A percentile compares a stretch with the other conserved stretches of the same genome.
These are phyloP conservation scores for Pyrenophora tritici-repentis DNA, from an alignment of 2,329 filamentous ascomycete species.

Conservation along the genomic window DNA sequence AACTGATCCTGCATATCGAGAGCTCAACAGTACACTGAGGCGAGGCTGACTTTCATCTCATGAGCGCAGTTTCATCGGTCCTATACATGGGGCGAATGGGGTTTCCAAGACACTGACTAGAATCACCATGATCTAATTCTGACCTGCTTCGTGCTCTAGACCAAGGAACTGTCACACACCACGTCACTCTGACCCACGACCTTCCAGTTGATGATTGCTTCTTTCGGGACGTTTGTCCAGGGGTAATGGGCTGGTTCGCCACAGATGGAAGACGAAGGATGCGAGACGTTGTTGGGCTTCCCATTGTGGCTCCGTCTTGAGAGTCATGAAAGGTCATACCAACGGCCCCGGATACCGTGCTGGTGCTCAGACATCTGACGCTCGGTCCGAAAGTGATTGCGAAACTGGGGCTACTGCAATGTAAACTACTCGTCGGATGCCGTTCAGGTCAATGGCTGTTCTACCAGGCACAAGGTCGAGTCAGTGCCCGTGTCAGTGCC, in stretches of 20 bases:
- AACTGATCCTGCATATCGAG: not conserved
- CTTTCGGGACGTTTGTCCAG: not conserved
- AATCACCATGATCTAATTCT: not conserved
- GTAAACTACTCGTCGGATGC: not conserved
- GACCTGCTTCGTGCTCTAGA: not conserved
- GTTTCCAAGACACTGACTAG: not conserved
- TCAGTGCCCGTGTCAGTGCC: not conserved
- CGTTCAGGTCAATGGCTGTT: not conserved
- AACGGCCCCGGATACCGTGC: not conserved
- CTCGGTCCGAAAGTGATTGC: not conserved
- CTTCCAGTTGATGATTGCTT: not conserved
- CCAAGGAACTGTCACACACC: not conserved
- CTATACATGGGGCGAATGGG: not conserved
- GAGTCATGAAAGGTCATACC: not conserved
- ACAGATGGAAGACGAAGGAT: not conserved
- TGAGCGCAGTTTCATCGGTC: not conserved
- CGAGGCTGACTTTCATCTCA: conserved; percentile 6
- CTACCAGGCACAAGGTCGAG: not conserved
- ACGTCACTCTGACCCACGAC: not conserved
- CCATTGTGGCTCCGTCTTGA: not conserved
- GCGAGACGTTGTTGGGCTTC: conserved; percentile 1
- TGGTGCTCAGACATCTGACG: not conserved
- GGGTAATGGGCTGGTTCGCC: not conserved
- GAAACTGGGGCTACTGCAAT: not conserved
- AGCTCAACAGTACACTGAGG: not conserved